Conservation (phyloP, 257 asterid genomes). For the Ajuga chamaepitys region DNA sequence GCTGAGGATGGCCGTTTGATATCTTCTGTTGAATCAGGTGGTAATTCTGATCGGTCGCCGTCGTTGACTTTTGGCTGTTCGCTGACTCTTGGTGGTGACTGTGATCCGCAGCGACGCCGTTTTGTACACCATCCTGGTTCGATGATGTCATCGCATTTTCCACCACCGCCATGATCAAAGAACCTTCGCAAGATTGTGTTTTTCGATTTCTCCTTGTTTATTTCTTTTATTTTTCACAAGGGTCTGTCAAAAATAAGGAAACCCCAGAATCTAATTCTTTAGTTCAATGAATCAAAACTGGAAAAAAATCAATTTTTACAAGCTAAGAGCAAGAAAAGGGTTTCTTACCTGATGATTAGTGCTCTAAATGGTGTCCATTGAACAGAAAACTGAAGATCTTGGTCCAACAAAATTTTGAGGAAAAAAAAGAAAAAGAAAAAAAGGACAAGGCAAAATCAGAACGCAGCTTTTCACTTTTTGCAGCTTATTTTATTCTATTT, state of each 20-base stretch:
- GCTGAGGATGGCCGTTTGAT: conserved; percentile 29
- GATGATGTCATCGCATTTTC: conserved; percentile 62
- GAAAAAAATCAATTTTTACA: neutral
- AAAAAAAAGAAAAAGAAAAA: conserved; percentile 1
- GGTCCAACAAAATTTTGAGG: conserved; percentile 14
- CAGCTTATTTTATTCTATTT: conserved; percentile 20
- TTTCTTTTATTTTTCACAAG: neutral
- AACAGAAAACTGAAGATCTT: conserved; percentile 26
- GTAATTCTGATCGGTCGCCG: conserved; percentile 40
- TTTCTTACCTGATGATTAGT: conserved; percentile 34
- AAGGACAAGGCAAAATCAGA: conserved; percentile 22
- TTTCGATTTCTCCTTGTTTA: neutral
- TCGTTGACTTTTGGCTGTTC: conserved; percentile 44
- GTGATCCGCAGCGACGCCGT: conserved; percentile 37
- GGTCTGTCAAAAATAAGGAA: neutral
- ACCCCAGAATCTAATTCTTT: conserved; percentile 6
- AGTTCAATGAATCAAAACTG: conserved; percentile 28
- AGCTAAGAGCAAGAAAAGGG: neutral
- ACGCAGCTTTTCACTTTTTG: conserved; percentile 32
- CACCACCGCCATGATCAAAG: conserved; percentile 78
- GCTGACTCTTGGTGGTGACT: conserved; percentile 31
- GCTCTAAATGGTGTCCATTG: conserved; percentile 42
- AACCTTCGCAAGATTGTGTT: conserved; percentile 11
- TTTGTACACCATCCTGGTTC: conserved; percentile 42
- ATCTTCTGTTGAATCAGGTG: conserved; percentile 37